phyloP scores from a whole-genome alignment of 768 basidiomycete species.

The Piloderma croceum region DNA sequence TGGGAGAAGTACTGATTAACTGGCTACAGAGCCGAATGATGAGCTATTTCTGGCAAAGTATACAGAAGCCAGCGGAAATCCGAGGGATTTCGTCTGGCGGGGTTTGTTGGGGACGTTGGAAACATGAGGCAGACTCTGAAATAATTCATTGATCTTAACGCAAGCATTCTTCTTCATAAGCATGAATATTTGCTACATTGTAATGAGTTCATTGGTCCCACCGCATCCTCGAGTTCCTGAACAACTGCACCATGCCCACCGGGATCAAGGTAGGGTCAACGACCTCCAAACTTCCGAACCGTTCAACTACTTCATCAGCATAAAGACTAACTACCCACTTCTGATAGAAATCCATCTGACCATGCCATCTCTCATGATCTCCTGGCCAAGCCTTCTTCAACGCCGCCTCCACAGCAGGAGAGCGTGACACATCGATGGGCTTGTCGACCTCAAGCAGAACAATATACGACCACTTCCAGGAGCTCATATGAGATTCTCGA shows the following conservation, averaged over 20 bases:
- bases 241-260: slow-evolving; percentile 8
- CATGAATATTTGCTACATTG: too few relatives aligned
- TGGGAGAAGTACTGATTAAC: slow-evolving; percentile 1
- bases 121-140: too few relatives aligned
- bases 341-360: not conserved
- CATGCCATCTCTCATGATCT: too few relatives aligned
- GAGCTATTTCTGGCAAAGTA: slow-evolving; percentile 77
- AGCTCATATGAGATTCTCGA: too few relatives aligned
- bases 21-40: slow-evolving; percentile 41
- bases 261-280: slow-evolving; percentile 38
- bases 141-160: not conserved
- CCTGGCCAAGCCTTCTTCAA: too few relatives aligned
- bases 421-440: too few relatives aligned
- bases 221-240: not conserved
- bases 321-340: slow-evolving; percentile 33
- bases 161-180: not conserved
- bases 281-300: slow-evolving; percentile 35
- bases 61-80: slow-evolving; percentile 71
- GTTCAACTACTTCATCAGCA: slow-evolving; percentile 34
- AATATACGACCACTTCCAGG: too few relatives aligned
- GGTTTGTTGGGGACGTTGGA: slow-evolving; percentile 38
- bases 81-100: slow-evolving; percentile 71
- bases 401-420: too few relatives aligned
- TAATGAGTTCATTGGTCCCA: not conserved
- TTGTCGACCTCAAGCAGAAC: too few relatives aligned